These are phyloP conservation scores for Candida nemodendra DNA, from an alignment of 805 yeast species.

Conservation along the genomic window DNA sequence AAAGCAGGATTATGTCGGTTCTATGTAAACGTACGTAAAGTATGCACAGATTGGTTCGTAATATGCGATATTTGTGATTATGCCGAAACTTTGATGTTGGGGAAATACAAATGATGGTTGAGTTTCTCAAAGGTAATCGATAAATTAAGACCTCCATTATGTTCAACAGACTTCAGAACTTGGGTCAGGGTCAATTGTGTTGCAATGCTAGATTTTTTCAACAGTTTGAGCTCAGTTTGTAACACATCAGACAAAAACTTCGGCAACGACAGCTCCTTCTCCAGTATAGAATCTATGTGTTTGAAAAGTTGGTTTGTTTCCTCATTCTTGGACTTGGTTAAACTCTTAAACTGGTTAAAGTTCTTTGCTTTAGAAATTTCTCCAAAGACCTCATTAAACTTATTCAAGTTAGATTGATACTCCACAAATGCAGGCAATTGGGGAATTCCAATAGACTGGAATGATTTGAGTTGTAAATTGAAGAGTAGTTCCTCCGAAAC, in stretches of 20 bases:
- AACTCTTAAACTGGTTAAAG: constrained; percentile 10
- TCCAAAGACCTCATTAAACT: constrained; percentile 16
- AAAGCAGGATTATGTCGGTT: too few species aligned
- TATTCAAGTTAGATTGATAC: constrained; percentile 22
- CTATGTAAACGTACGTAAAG: background rate
- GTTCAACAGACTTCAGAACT: constrained; percentile 16
- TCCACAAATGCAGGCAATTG: constrained; percentile 51
- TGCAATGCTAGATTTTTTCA: constrained; percentile 32
- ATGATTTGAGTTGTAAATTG: constrained; percentile 71
- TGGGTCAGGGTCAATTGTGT: constrained; percentile 22
- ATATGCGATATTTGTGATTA: background rate
- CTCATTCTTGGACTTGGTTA: constrained; percentile 17
- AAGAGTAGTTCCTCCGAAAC: constrained; percentile 39
- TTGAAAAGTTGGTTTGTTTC: constrained; percentile 13
- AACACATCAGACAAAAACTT: constrained; percentile 8
- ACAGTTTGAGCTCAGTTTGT: constrained; percentile 10
- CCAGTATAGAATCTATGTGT: constrained; percentile 7
- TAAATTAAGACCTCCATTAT: constrained; percentile 6
- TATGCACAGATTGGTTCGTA: background rate
- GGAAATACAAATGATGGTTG: constrained; percentile 48
- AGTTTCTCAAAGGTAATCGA: constrained; percentile 29
- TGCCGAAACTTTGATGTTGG: constrained; percentile 31
- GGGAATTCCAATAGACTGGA: constrained; percentile 79
- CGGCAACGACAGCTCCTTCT: constrained; percentile 8
- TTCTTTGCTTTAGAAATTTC: constrained; percentile 11